Evolutionary conservation across 2,329 filamentous ascomycete species (phyloP).

Genomic region (Alternaria angustiovoidea): DNA sequence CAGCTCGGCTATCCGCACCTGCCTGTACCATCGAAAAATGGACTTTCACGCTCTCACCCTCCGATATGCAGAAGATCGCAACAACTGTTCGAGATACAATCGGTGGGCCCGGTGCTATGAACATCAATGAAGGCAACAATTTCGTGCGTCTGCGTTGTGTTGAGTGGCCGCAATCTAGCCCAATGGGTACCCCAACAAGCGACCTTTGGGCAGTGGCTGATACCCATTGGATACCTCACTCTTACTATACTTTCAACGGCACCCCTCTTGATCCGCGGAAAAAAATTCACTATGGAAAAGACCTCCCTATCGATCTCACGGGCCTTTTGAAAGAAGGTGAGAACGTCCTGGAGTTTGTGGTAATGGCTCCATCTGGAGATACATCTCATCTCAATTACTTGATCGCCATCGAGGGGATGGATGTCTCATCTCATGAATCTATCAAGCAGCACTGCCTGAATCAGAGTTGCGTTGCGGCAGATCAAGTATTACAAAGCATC

Average conservation of each 20-base stretch:
- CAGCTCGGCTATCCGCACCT: slow-evolving; percentile 50
- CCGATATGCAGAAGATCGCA: slow-evolving; percentile 51
- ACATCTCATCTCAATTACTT: slow-evolving; percentile 59
- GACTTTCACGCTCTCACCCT: slow-evolving; percentile 57
- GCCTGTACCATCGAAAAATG: slow-evolving; percentile 54
- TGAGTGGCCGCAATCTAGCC: slow-evolving; percentile 46
- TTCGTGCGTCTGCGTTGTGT: slow-evolving; percentile 76
- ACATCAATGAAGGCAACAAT: slow-evolving; percentile 61
- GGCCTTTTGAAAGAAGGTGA: slow-evolving; percentile 62
- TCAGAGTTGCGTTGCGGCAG: slow-evolving; percentile 51
- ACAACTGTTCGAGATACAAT: slow-evolving; percentile 32
- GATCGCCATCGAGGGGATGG: slow-evolving; percentile 75
- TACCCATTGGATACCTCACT: slow-evolving; percentile 72
- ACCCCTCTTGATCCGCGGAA: slow-evolving; percentile 64
- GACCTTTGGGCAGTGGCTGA: slow-evolving; percentile 69
- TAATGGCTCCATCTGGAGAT: slow-evolving; percentile 43
- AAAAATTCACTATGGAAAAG: slow-evolving; percentile 76
- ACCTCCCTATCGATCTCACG: slow-evolving; percentile 79
- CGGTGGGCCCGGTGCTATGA: slow-evolving; percentile 41
- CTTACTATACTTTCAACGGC: slow-evolving; percentile 75
- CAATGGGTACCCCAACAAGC: slow-evolving; percentile 54
- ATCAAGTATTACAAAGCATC: slow-evolving; percentile 66
- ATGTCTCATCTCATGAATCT: slow-evolving; percentile 56
- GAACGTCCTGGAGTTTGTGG: slow-evolving; percentile 67
- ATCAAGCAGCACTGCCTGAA: slow-evolving; percentile 44